These are phyloP conservation scores for Xylaria nigripes DNA, from an alignment of 495 filamentous ascomycete genomes.

Conservation along the genomic window DNA sequence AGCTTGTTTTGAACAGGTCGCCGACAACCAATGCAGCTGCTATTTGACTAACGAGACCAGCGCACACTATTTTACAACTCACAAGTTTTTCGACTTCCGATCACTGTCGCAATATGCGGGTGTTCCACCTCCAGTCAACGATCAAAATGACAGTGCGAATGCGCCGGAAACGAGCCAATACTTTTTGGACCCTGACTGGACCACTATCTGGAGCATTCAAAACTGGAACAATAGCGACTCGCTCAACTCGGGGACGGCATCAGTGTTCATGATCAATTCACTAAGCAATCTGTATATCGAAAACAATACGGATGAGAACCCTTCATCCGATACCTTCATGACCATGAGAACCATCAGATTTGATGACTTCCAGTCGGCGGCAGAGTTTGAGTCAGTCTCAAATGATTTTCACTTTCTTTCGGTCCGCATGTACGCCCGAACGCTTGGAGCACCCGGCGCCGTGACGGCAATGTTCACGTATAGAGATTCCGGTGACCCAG, in stretches of 20 bases:
- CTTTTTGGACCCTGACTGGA: constrained; percentile 33
- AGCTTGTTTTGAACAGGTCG: constrained; percentile 10
- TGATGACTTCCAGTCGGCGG: constrained; percentile 49
- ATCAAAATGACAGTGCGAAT: constrained; percentile 20
- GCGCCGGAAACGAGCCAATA: constrained; percentile 33
- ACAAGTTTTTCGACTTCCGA: constrained; percentile 64
- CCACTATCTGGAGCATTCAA: constrained; percentile 50
- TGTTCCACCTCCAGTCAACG: constrained; percentile 30
- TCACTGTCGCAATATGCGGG: constrained; percentile 32
- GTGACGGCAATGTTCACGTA: constrained; percentile 69
- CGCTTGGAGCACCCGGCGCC: constrained; percentile 47
- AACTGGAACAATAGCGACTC: constrained; percentile 44
- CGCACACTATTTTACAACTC: constrained; percentile 50
- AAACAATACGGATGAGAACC: constrained; percentile 27
- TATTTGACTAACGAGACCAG: constrained; percentile 41
- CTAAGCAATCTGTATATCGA: constrained; percentile 59
- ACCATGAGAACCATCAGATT: constrained; percentile 54
- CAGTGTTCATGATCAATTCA: constrained; percentile 51
- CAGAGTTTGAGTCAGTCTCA: constrained; percentile 54
- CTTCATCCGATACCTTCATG: constrained; percentile 44
- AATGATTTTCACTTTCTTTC: constrained; percentile 51
- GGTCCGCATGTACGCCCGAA: constrained; percentile 52
- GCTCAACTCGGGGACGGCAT: constrained; percentile 31
- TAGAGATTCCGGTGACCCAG: constrained; percentile 23
- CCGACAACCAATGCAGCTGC: constrained; percentile 34